Percentiles rank a stretch among this genome's conserved stretches.
Conservation (phyloP, 371 early-diverging fungal species). For the Phascolomyces articulosus region DNA sequence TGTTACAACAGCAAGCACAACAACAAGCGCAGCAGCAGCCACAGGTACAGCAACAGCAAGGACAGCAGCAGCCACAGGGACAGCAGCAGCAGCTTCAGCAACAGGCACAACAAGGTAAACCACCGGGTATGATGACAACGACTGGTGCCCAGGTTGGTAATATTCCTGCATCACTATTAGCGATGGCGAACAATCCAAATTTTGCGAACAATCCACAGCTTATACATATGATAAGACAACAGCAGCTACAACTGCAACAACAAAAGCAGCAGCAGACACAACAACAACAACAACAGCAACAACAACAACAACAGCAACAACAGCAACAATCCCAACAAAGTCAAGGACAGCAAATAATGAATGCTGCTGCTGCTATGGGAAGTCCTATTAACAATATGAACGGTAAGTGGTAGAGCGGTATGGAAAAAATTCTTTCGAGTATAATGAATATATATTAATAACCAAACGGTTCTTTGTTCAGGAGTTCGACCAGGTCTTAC, state of each 20-base stretch:
- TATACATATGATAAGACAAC: constrained; percentile 5
- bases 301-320: constrained; percentile 5
- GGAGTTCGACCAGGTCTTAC: constrained; percentile 34
- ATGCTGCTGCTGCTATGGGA: background rate
- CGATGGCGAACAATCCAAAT: constrained; percentile 3
- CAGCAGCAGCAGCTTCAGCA: constrained; percentile 28
- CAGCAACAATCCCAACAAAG: constrained; percentile 22
- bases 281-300: background rate
- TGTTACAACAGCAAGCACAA: constrained; percentile 6
- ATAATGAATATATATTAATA: too few species aligned
- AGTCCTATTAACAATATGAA: constrained; percentile 8
- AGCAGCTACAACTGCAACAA: background rate
- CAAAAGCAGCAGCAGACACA: constrained; percentile 5
- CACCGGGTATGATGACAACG: background rate
- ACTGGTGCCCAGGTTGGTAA: background rate
- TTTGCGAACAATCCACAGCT: background rate
- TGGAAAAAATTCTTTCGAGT: too few species aligned
- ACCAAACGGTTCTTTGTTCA: too few species aligned
- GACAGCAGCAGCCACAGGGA: constrained; percentile 31
- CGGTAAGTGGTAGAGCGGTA: too few species aligned
- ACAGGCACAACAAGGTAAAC: constrained; percentile 7
- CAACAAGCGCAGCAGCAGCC: constrained; percentile 14
- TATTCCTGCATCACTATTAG: constrained; percentile 4
- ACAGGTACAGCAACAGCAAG: constrained; percentile 16
- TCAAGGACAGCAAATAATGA: constrained; percentile 14